phyloP scores from a whole-genome alignment of 768 basidiomycete species.

The Solioccasus polychromus region DNA sequence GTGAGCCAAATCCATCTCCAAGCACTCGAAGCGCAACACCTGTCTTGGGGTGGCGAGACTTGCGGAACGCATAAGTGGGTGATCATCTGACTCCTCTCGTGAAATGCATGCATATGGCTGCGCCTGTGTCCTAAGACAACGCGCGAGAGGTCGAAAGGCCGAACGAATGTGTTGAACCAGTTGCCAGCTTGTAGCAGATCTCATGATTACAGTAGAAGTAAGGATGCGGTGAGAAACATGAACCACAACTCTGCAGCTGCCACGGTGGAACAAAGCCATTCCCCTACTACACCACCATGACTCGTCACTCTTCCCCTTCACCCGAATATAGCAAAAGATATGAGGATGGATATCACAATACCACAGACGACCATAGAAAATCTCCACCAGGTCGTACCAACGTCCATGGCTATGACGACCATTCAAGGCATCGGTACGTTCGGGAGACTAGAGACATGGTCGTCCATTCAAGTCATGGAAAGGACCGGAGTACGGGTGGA shows the following conservation, averaged over 20 bases:
- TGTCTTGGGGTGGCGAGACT: constrained; percentile 60
- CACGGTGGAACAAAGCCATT: no score
- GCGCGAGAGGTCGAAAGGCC: constrained; percentile 27
- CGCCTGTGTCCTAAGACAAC: constrained; percentile 56
- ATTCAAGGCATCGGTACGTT: constrained; percentile 30
- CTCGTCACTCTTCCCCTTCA: constrained; percentile 48
- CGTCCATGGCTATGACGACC: constrained; percentile 25
- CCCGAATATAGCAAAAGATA: constrained; percentile 25
- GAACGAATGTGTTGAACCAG: constrained; percentile 26
- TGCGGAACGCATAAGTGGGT: constrained; percentile 38
- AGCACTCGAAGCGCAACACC: constrained; percentile 27
- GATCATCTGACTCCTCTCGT: constrained; percentile 32
- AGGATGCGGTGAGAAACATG: neutral
- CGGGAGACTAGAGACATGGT: constrained; percentile 32
- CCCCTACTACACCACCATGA: constrained; percentile 38
- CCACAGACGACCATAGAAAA: constrained; percentile 29
- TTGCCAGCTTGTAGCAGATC: constrained; percentile 17
- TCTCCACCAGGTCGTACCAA: constrained; percentile 32
- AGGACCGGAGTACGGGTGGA: constrained; percentile 19
- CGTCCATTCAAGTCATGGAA: constrained; percentile 28
- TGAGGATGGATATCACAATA: constrained; percentile 32
- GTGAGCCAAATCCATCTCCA: constrained; percentile 8
- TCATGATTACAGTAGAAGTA: constrained; percentile 15
- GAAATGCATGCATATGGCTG: constrained; percentile 41
- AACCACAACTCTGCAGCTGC: no score